Evolutionary conservation across 1,284 basidiomycete genomes (phyloP).

Genomic region (Wallemia mellicola): DNA sequence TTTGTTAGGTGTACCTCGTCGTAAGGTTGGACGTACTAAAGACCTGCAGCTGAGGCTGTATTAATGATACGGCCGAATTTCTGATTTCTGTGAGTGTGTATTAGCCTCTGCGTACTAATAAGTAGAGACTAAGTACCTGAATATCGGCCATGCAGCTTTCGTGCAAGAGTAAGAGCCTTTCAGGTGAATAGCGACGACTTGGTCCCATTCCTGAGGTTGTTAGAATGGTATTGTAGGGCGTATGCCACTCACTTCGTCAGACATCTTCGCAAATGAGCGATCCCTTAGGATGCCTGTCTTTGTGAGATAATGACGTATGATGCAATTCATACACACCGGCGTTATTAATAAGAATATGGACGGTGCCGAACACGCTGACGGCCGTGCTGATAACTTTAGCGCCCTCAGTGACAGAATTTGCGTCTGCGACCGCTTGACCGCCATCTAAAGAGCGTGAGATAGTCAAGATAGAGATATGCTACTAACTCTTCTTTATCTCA

Average conservation of each 20-base stretch:
- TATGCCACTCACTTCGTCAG: conserved; percentile 23
- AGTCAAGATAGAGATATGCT: background rate
- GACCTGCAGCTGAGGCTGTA: conserved; percentile 60
- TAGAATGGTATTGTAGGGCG: background rate
- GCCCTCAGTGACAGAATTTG: conserved; percentile 68
- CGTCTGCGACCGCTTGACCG: conserved; percentile 59
- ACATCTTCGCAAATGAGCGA: conserved; percentile 59
- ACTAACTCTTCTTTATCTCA: conserved; percentile 50
- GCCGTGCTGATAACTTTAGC: conserved; percentile 61
- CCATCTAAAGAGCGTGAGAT: conserved; percentile 25
- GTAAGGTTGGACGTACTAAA: conserved; percentile 28
- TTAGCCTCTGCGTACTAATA: conserved; percentile 17
- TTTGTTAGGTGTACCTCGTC: conserved; percentile 11
- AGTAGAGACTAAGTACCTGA: conserved; percentile 72
- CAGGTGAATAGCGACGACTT: conserved; percentile 63
- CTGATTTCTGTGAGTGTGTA: conserved; percentile 3
- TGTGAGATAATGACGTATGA: conserved; percentile 17
- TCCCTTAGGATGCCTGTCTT: conserved; percentile 14
- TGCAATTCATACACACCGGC: conserved; percentile 27
- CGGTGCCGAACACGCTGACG: conserved; percentile 51
- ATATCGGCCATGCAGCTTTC: conserved; percentile 85
- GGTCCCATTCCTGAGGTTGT: conserved; percentile 35
- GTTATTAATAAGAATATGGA: conserved; percentile 78
- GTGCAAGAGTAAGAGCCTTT: conserved; percentile 87
- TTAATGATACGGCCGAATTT: conserved; percentile 67